Conservation (phyloP, 805 yeast species). For the Pichia nakasei region DNA sequence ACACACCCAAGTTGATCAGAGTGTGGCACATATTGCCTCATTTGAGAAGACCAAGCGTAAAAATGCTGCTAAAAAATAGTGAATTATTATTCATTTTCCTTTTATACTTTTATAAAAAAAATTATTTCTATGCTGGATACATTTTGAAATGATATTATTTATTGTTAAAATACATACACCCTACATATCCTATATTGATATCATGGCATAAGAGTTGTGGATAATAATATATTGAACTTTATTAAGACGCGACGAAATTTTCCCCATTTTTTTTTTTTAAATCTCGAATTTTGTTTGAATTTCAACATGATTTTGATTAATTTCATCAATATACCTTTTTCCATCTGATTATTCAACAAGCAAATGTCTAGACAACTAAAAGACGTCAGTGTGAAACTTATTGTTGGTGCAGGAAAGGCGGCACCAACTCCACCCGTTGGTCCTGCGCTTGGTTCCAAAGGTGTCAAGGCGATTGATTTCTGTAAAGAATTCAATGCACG, state of each 20-base stretch:
- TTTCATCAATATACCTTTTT: too few species aligned
- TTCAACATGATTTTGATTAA: too few species aligned
- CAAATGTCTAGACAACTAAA: constrained; percentile 31
- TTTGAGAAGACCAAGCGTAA: constrained; percentile 68
- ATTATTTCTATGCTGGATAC: constrained; percentile 2
- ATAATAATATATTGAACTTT: too few species aligned
- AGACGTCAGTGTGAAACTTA: constrained; percentile 70
- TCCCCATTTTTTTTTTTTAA: too few species aligned
- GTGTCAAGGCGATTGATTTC: constrained; percentile 96
- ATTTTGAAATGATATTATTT: background rate
- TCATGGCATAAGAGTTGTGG: too few species aligned
- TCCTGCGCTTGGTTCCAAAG: constrained; percentile 96
- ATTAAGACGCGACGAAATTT: too few species aligned
- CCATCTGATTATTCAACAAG: background rate
- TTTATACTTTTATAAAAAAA: too few species aligned
- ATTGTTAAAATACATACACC: too few species aligned
- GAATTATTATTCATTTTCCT: background rate
- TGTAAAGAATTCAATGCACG: constrained; percentile 98
- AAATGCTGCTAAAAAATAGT: constrained; percentile 10
- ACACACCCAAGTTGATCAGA: constrained; percentile 85
- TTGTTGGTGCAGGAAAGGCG: constrained; percentile 96
- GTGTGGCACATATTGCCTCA: constrained; percentile 92
- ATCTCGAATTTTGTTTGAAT: too few species aligned
- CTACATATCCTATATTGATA: too few species aligned
- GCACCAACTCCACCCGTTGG: constrained; percentile 99